Percentiles rank a stretch among this genome's conserved stretches.
Evolutionary conservation across 768 basidiomycete genomes (phyloP).

Genomic region (Mycena latifolia): DNA sequence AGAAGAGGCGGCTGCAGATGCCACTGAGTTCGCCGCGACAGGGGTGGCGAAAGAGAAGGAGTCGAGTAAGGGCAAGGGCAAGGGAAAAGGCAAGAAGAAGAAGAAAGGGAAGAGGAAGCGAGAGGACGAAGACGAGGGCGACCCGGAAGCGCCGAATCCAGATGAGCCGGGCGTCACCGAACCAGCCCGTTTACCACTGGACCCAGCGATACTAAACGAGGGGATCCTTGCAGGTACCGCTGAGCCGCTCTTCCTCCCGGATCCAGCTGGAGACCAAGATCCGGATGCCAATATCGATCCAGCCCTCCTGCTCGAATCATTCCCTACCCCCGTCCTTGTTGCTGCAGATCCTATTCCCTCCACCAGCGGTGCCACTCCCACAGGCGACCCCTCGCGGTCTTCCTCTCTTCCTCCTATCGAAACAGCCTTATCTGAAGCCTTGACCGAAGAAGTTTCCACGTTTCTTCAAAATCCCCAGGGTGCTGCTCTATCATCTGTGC

Average conservation of each 20-base stretch:
- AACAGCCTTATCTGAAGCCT: slow-evolving; percentile 68
- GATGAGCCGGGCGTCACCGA: slow-evolving; percentile 36
- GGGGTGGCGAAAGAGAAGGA: slow-evolving; percentile 41
- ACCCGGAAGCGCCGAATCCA: slow-evolving; percentile 28
- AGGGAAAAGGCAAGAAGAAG: slow-evolving; percentile 46
- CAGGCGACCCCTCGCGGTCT: slow-evolving; percentile 25
- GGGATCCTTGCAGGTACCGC: slow-evolving; percentile 76
- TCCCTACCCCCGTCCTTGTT: slow-evolving; percentile 25
- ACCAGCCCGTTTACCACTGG: slow-evolving; percentile 54
- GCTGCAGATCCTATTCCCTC: slow-evolving; percentile 11
- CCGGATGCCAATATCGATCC: slow-evolving; percentile 67
- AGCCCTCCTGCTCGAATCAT: slow-evolving; percentile 50
- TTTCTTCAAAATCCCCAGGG: slow-evolving; percentile 76
- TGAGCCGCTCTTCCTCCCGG: slow-evolving; percentile 59
- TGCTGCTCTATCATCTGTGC: slow-evolving; percentile 66
- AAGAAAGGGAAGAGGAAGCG: slow-evolving; percentile 50
- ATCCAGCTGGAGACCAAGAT: slow-evolving; percentile 56
- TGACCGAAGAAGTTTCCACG: slow-evolving; percentile 78
- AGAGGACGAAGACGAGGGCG: slow-evolving; percentile 46
- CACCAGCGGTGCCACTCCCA: slow-evolving; percentile 4
- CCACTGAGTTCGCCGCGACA: slow-evolving; percentile 42
- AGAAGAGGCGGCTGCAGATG: slow-evolving; percentile 48
- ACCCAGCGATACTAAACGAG: slow-evolving; percentile 70
- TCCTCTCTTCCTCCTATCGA: slow-evolving; percentile 58
- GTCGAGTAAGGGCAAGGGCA: slow-evolving; percentile 38